Percentiles rank a stretch among this genome's conserved stretches.
These are phyloP conservation scores for Kwoniella heveanensis DNA, from an alignment of 768 basidiomycete genomes.

Conservation along the genomic window DNA sequence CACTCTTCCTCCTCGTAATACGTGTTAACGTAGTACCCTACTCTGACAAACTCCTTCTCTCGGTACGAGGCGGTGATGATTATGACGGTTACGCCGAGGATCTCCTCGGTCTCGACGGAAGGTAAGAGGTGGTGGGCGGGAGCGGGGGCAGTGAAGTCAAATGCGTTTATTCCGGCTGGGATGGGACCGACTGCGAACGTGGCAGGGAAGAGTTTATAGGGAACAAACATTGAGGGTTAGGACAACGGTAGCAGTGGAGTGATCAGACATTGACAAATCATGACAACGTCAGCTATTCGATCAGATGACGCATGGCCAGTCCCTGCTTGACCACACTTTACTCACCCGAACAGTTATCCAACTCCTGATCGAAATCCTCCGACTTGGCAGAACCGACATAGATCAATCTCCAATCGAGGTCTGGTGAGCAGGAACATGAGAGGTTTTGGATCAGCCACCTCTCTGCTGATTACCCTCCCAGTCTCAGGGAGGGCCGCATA, in stretches of 20 bases:
- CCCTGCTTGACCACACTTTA: neutral
- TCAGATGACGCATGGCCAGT: neutral
- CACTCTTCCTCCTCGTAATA: constrained; percentile 96
- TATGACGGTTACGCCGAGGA: constrained; percentile 93
- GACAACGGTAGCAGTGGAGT: no score
- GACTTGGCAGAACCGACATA: constrained; percentile 93
- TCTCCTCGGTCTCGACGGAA: constrained; percentile 66
- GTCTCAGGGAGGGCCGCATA: no score
- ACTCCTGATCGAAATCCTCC: constrained; percentile 90
- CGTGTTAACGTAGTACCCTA: constrained; percentile 98
- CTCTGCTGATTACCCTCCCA: no score
- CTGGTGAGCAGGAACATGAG: no score
- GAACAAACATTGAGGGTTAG: no score
- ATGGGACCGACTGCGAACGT: constrained; percentile 76
- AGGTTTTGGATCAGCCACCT: no score
- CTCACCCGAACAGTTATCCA: constrained; percentile 81
- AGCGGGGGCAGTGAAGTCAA: constrained; percentile 88
- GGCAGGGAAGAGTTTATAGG: neutral
- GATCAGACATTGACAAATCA: neutral
- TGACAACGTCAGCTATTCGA: neutral
- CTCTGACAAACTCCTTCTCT: constrained; percentile 98
- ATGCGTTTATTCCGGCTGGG: constrained; percentile 93
- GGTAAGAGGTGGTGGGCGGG: constrained; percentile 85
- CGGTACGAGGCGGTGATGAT: constrained; percentile 95
- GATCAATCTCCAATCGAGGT: constrained; percentile 96